phyloP scores from a whole-genome alignment of 2,329 filamentous ascomycete genomes.

The Cladorrhinum sp. region DNA sequence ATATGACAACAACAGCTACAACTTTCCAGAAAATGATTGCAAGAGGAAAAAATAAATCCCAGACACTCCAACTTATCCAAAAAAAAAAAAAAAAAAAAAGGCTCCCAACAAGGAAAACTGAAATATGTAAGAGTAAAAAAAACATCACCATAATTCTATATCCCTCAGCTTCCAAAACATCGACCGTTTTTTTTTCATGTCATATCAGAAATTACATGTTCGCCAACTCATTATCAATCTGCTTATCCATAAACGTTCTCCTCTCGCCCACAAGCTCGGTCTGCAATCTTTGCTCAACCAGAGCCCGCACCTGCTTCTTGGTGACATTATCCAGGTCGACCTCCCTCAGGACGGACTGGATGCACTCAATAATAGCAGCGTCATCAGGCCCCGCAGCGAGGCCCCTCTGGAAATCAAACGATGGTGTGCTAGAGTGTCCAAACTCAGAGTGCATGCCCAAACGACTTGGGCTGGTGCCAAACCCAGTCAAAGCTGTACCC shows the following conservation, averaged over 20 bases:
- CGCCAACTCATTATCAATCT: conserved; percentile 90
- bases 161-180: too few relatives aligned
- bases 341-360: conserved; percentile 76
- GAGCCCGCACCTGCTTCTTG: conserved; percentile 86
- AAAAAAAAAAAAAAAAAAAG: background rate
- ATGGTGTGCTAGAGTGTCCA: conserved; percentile 48
- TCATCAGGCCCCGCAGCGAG: conserved; percentile 68
- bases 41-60: background rate
- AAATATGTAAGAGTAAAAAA: background rate
- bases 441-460: conserved; percentile 38
- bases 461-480: conserved; percentile 44
- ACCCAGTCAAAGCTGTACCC: conserved; percentile 44
- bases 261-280: conserved; percentile 84
- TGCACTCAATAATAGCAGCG: conserved; percentile 74
- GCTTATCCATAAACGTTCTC: conserved; percentile 82
- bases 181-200: background rate
- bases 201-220: conserved; percentile 68
- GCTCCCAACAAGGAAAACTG: too few relatives aligned
- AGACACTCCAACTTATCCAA: background rate
- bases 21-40: background rate
- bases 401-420: conserved; percentile 60
- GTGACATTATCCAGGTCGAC: conserved; percentile 96
- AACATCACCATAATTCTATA: background rate
- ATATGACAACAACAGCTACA: background rate
- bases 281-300: conserved; percentile 91